Percentiles rank a stretch among this genome's conserved stretches.
Evolutionary conservation across 305 asterid species (phyloP).

Genomic region (Rubia peregrina): DNA sequence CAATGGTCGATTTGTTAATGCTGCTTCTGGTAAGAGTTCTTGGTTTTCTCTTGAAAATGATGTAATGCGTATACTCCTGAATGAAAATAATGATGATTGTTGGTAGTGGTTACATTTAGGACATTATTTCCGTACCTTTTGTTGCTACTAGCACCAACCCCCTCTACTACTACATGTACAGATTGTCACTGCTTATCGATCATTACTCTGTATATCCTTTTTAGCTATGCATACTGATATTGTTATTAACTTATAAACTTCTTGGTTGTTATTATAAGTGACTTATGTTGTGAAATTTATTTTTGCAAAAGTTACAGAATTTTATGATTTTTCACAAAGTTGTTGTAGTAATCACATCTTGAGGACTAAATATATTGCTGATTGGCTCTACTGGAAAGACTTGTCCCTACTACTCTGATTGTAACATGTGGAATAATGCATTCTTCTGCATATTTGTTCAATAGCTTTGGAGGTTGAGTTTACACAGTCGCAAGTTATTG

Average conservation of each 20-base stretch:
- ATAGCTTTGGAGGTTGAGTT: constrained; percentile 90
- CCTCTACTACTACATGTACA: background rate
- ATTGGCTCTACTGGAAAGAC: background rate
- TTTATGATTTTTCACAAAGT: background rate
- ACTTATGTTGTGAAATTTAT: background rate
- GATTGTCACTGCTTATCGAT: background rate
- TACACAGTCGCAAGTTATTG: constrained; percentile 72
- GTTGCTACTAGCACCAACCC: background rate
- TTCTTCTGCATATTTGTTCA: constrained; percentile 26
- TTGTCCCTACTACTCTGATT: constrained; percentile 11
- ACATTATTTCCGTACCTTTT: background rate
- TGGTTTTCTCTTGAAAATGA: background rate
- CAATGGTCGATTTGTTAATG: too few species aligned
- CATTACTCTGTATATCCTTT: background rate
- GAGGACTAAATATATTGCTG: background rate
- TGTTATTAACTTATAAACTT: background rate
- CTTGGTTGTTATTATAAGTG: background rate
- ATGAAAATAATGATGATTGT: background rate
- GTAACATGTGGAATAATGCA: constrained; percentile 22
- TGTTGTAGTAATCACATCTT: background rate
- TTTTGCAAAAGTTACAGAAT: background rate
- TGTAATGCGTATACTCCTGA: background rate
- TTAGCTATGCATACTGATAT: background rate
- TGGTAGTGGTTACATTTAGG: background rate
- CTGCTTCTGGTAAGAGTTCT: too few species aligned